A percentile compares a stretch with the other conserved stretches of the same genome.
Evolutionary conservation across 129 eudicot species (phyloP).

Genomic region (Saussurea involucrata): DNA sequence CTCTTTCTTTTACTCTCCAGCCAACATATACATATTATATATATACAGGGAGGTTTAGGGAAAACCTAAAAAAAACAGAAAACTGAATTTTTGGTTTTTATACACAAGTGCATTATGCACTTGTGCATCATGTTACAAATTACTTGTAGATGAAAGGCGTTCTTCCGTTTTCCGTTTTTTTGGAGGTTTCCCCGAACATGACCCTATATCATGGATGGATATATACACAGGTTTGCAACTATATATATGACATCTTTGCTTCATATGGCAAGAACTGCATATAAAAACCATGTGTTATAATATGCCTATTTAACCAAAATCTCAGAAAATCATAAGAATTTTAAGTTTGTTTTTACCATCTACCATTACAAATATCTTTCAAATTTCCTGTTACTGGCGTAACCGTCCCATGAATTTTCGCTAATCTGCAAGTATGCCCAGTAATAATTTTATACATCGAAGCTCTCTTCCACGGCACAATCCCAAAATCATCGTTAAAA

Average conservation of each 20-base stretch:
- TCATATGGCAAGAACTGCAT: constrained; percentile 7
- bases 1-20: too few relatives aligned
- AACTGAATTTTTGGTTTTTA: too few relatives aligned
- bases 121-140: too few relatives aligned
- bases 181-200: too few relatives aligned
- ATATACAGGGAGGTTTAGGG: too few relatives aligned
- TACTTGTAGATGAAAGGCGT: too few relatives aligned
- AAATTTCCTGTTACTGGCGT: constrained; percentile 41
- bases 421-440: constrained; percentile 65
- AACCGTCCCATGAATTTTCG: constrained; percentile 41
- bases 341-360: constrained; percentile 10
- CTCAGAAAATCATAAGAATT: constrained; percentile 6
- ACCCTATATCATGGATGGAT: too few relatives aligned
- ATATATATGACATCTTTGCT: background rate
- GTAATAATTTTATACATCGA: constrained; percentile 59
- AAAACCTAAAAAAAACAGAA: too few relatives aligned
- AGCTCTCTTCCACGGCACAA: constrained; percentile 78
- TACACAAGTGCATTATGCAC: too few relatives aligned
- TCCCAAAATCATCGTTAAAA: constrained; percentile 74
- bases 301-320: constrained; percentile 2
- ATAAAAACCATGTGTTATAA: constrained; percentile 2
- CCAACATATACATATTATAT: too few relatives aligned
- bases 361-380: constrained; percentile 45
- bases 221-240: too few relatives aligned
- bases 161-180: too few relatives aligned